Conservation (phyloP, 106 monocot species). For the Dendrobium huoshanense region DNA sequence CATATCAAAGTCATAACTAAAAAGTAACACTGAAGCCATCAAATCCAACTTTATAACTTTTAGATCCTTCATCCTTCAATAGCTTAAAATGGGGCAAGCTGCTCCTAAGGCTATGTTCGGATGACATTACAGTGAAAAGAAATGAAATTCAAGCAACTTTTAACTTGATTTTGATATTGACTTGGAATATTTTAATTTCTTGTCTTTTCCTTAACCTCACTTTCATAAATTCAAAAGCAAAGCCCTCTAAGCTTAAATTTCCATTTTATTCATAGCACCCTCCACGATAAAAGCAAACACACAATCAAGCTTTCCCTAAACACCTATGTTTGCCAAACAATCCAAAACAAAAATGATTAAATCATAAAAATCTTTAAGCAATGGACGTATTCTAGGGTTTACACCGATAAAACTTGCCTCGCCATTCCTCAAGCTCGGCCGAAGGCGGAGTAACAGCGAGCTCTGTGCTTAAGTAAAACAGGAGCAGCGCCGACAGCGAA, state of each 20-base stretch:
- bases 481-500: not conserved
- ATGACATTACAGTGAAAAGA: not conserved
- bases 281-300: not conserved
- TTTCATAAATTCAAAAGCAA: not conserved
- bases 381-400: not conserved
- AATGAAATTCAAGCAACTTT: no score
- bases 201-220: not conserved
- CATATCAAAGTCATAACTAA: no score
- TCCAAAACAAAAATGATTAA: not conserved
- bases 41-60: not conserved
- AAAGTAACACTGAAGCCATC: not conserved
- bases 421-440: constrained; percentile 1
- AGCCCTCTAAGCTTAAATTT: not conserved
- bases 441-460: not conserved
- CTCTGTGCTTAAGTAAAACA: not conserved
- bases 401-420: not conserved
- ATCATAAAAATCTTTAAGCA: not conserved
- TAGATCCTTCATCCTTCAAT: not conserved
- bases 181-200: not conserved
- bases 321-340: not conserved
- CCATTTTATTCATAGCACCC: not conserved
- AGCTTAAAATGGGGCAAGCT: not conserved
- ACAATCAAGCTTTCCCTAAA: not conserved
- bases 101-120: not conserved
- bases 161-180: no score